Evolutionary conservation across 2,329 filamentous ascomycete species (phyloP).

Genomic region (Fusarium marasasianum): DNA sequence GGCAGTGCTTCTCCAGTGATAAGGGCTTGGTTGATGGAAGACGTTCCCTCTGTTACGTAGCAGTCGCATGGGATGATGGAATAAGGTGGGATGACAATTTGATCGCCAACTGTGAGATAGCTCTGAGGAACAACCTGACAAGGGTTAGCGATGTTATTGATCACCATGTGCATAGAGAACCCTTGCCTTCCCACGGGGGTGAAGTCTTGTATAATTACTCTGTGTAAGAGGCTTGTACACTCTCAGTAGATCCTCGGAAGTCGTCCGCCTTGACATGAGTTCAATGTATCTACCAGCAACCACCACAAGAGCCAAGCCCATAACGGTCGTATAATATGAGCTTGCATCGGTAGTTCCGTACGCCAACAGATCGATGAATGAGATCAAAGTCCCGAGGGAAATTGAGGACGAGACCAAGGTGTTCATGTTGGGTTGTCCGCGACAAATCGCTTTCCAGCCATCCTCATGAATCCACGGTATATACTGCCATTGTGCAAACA

Average conservation of each 20-base stretch:
- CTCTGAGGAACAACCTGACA: not conserved
- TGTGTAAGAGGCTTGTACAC: not conserved
- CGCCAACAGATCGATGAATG: not conserved
- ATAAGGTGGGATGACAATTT: not conserved
- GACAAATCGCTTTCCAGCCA: not conserved
- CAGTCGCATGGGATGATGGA: not conserved
- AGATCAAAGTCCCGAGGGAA: not conserved
- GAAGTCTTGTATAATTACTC: not conserved
- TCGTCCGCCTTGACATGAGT: not conserved
- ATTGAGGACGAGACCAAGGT: not conserved
- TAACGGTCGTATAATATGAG: not conserved
- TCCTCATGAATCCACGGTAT: not conserved
- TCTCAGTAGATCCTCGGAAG: not conserved
- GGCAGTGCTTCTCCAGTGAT: not conserved
- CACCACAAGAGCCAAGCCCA: not conserved
- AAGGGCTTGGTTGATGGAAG: not conserved
- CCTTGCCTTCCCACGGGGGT: not conserved
- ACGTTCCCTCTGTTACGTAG: not conserved
- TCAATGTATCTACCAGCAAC: not conserved
- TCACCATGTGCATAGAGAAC: rapidly evolving
- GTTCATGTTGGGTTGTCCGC: not conserved
- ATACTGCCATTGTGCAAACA: not conserved
- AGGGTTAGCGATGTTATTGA: too few species aligned
- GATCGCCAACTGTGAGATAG: not conserved
- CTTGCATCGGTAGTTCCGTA: not conserved